Percentiles rank a stretch among this genome's conserved stretches.
Conservation (phyloP, 495 filamentous ascomycete genomes). For the Hyaloscypha variabilis region DNA sequence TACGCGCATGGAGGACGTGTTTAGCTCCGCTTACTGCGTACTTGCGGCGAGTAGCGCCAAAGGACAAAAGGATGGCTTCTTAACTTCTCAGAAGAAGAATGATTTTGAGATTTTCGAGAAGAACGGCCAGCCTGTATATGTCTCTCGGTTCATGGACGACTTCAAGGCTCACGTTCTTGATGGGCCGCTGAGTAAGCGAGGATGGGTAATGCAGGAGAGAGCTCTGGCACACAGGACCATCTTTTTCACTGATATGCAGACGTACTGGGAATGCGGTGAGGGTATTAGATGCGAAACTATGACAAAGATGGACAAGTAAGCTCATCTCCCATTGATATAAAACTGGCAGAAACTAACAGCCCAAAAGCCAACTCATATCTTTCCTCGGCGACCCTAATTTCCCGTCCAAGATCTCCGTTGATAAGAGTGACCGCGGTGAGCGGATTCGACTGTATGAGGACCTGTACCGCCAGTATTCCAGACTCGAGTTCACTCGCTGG, state of each 20-base stretch:
- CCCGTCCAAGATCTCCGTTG: conserved; percentile 18
- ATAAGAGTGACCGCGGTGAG: background rate
- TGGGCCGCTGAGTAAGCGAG: conserved; percentile 39
- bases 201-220: conserved; percentile 47
- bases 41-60: conserved; percentile 25
- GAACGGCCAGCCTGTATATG: conserved; percentile 16
- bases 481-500: conserved; percentile 4
- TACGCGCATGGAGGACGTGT: conserved; percentile 24
- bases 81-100: conserved; percentile 13
- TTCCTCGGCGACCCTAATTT: conserved; percentile 45
- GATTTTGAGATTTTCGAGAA: background rate
- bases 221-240: conserved; percentile 43
- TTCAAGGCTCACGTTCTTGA: conserved; percentile 38
- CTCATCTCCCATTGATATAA: background rate
- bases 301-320: conserved; percentile 15
- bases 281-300: conserved; percentile 38
- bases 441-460: conserved; percentile 6
- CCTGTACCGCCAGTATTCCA: conserved; percentile 16
- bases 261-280: conserved; percentile 47
- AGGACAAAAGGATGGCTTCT: conserved; percentile 15
- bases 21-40: conserved; percentile 23
- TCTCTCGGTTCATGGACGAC: conserved; percentile 34
- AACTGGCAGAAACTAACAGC: conserved; percentile 7
- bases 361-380: conserved; percentile 18
- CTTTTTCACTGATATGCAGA: conserved; percentile 40